Evolutionary conservation across 2,329 filamentous ascomycete genomes (phyloP).

Genomic region (Myotisia sp.): DNA sequence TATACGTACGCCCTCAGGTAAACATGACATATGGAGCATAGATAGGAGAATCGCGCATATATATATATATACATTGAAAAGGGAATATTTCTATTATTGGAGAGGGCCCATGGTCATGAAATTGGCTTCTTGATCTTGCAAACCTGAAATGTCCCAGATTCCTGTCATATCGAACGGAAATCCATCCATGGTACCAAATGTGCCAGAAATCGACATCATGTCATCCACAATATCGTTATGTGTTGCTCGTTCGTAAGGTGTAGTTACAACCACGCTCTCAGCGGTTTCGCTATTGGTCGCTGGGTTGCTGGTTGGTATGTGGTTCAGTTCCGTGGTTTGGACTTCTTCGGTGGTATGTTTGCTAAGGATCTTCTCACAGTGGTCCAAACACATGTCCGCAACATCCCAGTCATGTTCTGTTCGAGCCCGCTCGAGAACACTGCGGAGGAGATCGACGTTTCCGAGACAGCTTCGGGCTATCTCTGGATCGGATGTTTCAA

Average conservation of each 20-base stretch:
- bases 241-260: constrained; percentile 30
- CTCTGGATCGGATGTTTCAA: constrained; percentile 36
- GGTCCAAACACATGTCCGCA: constrained; percentile 40
- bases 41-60: too few species aligned
- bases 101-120: constrained; percentile 8
- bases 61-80: constrained; percentile 3
- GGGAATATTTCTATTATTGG: constrained; percentile 1
- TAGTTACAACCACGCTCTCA: constrained; percentile 22
- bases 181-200: constrained; percentile 33
- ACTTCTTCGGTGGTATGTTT: constrained; percentile 17
- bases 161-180: constrained; percentile 35
- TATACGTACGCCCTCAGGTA: too few species aligned
- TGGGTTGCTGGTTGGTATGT: constrained; percentile 1
- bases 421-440: constrained; percentile 33
- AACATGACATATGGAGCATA: too few species aligned
- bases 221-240: constrained; percentile 34
- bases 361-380: constrained; percentile 33
- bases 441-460: constrained; percentile 35
- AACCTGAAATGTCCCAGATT: constrained; percentile 32
- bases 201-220: constrained; percentile 34
- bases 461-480: constrained; percentile 33
- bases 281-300: constrained; percentile 7
- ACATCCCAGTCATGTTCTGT: constrained; percentile 43
- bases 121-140: constrained; percentile 11
- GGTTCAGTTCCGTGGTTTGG: constrained; percentile 1